Evolutionary conservation across 768 basidiomycete genomes (phyloP).

Genomic region (Gyrodon lividus): DNA sequence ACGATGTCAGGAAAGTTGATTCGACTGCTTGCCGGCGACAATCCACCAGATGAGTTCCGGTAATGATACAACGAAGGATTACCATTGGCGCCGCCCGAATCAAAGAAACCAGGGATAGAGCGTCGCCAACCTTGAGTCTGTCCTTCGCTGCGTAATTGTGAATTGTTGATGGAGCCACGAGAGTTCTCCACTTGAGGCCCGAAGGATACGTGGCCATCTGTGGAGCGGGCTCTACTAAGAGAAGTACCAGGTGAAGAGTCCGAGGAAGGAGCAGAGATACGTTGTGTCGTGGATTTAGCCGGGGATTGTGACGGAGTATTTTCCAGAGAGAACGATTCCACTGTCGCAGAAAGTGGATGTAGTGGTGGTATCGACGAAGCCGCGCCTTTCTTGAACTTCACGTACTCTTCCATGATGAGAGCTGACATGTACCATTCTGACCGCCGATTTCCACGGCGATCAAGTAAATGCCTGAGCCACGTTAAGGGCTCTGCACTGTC

Average conservation of each 20-base stretch:
- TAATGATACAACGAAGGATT: conserved; percentile 34
- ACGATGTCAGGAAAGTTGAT: conserved; percentile 39
- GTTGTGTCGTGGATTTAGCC: conserved; percentile 16
- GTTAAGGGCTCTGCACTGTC: conserved; percentile 68
- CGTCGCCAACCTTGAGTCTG: conserved; percentile 26
- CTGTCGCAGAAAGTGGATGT: conserved; percentile 11
- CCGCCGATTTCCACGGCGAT: conserved; percentile 43
- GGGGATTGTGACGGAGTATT: conserved; percentile 8
- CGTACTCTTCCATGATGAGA: conserved; percentile 65
- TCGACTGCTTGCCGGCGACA: conserved; percentile 46
- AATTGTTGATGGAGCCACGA: conserved; percentile 47
- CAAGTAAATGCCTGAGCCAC: conserved; percentile 68
- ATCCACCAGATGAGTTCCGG: conserved; percentile 26
- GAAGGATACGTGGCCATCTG: conserved; percentile 55
- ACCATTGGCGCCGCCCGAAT: conserved; percentile 35
- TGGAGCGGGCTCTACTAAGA: conserved; percentile 37
- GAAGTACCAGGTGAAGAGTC: conserved; percentile 42
- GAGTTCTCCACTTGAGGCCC: conserved; percentile 52
- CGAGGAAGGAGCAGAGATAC: conserved; percentile 34
- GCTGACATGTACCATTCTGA: conserved; percentile 68
- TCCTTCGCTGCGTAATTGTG: conserved; percentile 44
- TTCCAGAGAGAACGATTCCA: conserved; percentile 14
- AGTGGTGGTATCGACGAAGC: conserved; percentile 12
- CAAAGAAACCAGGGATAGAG: conserved; percentile 27
- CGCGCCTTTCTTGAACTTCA: conserved; percentile 39